These are phyloP conservation scores for Abrus precatorius DNA, from an alignment of 306 rosid genomes.

Conservation along the genomic window DNA sequence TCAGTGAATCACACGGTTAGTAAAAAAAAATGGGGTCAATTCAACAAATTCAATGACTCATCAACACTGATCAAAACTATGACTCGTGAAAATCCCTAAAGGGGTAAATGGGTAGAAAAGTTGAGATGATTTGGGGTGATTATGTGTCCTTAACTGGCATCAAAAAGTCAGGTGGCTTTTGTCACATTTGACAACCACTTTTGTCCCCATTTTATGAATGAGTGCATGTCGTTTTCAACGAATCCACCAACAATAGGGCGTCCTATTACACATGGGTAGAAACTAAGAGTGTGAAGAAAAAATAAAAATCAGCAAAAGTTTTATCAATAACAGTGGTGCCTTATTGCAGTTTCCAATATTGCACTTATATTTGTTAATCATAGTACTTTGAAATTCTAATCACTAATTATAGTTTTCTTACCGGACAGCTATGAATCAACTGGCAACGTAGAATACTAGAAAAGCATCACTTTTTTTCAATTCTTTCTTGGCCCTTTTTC, in stretches of 20 bases:
- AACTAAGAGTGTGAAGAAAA: background rate
- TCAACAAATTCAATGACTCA: constrained; percentile 21
- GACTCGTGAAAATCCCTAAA: constrained; percentile 27
- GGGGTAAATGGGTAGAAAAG: constrained; percentile 24
- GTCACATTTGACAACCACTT: constrained; percentile 55
- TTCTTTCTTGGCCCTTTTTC: background rate
- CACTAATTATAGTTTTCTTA: constrained; percentile 40
- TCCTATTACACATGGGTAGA: constrained; percentile 39
- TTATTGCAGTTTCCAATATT: constrained; percentile 19
- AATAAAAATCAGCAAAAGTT: background rate
- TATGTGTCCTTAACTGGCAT: constrained; percentile 46
- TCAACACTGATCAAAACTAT: constrained; percentile 12
- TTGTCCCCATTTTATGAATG: constrained; percentile 48
- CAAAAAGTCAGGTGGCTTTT: constrained; percentile 56
- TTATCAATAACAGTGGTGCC: constrained; percentile 12
- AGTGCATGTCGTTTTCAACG: constrained; percentile 49
- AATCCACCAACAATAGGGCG: constrained; percentile 24
- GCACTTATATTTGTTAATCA: constrained; percentile 47
- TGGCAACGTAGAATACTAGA: constrained; percentile 19
- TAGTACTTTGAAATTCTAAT: constrained; percentile 55
- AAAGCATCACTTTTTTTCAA: background rate
- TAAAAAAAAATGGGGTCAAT: background rate
- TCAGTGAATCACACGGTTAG: background rate
- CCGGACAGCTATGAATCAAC: constrained; percentile 49
- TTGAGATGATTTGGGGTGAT: constrained; percentile 48